Base-by-base conservation (phyloP, 805 yeast species). In the Hanseniaspora vineae region DNA sequence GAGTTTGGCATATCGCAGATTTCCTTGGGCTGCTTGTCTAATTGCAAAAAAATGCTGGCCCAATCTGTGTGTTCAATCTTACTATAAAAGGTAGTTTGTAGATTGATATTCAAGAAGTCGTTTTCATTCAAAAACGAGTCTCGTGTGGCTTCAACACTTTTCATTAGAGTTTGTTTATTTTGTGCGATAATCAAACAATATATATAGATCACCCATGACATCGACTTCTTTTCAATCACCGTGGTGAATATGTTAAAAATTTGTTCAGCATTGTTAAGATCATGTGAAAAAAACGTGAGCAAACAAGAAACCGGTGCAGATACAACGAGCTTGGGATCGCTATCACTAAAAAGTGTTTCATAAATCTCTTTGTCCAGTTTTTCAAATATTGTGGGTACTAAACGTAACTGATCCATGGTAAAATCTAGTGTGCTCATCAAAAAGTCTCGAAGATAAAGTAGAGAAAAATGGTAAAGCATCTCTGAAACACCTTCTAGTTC, bases 241-340 rank as follows among this genome's bases (percentile, higher is more conserved):
- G 73, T 75, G 59, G 86, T 95, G 76, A 92, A 85, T 2, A 90
- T 62, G 64, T 33, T 71, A 68, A 10, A 45, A 42, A 32, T 49
- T 47, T 39, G 47, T 44, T 15, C 39, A 42, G 1, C 60, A 59
- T 42, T 68, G 65, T 17, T 76, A 52, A 15, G 12, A 50, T 86
- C 88, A 64, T 89, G 97, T 9, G 90, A 68, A 59, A 80, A 86
- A 43, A 85, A 55, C 1, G 97, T 87, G 35, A 90, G 68, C 1
- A 90, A 66, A 1, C 90, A 75, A 17, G 96, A 83, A 14, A 92
- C 63, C 0, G 87, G 83, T 57, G 78, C 89, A 47, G 72, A 72
- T 1, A 87, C 86, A 50, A 72, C 70, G 13, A 78, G 68, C 17
- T 73, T 55, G 19, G 57, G 54, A n/a, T 72, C 48, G 33, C 56